These are phyloP conservation scores for Chlorencoelia australis DNA, from an alignment of 2,329 filamentous ascomycete species.

Conservation along the genomic window DNA sequence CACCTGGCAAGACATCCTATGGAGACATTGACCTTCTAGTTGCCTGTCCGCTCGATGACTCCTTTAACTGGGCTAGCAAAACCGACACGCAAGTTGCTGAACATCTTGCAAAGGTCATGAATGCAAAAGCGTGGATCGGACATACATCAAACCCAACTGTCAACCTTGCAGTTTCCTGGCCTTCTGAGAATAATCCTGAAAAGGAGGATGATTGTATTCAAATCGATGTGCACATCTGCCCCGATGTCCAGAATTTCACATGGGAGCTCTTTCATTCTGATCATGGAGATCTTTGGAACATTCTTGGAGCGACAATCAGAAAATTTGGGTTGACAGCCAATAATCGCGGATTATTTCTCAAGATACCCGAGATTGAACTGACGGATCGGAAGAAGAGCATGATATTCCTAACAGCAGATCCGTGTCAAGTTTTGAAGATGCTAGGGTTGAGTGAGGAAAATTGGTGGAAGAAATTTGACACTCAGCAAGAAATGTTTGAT, in stretches of 20 bases:
- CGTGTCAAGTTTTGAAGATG: conserved; percentile 47
- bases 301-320: conserved; percentile 53
- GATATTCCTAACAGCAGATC: conserved; percentile 50
- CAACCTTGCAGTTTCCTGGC: conserved; percentile 48
- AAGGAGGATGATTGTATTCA: conserved; percentile 43
- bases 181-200: conserved; percentile 16
- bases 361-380: conserved; percentile 57
- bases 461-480: conserved; percentile 47
- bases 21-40: conserved; percentile 70
- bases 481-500: conserved; percentile 46
- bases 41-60: conserved; percentile 23
- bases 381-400: conserved; percentile 42
- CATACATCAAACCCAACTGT: conserved; percentile 27
- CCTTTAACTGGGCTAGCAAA: conserved; percentile 6
- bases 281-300: conserved; percentile 63
- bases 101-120: conserved; percentile 33
- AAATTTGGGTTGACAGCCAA: conserved; percentile 57
- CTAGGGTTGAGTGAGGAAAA: conserved; percentile 43
- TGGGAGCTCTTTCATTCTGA: conserved; percentile 61
- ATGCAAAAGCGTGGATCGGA: conserved; percentile 33
- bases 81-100: conserved; percentile 10
- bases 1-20: conserved; percentile 54
- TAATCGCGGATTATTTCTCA: conserved; percentile 52
- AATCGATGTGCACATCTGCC: conserved; percentile 54
- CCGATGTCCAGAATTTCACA: conserved; percentile 31